Evolutionary conservation across 441 rosid species (phyloP), one percentile per base, ranked within the genome.

Genomic region (Populus hybrid): DNA sequence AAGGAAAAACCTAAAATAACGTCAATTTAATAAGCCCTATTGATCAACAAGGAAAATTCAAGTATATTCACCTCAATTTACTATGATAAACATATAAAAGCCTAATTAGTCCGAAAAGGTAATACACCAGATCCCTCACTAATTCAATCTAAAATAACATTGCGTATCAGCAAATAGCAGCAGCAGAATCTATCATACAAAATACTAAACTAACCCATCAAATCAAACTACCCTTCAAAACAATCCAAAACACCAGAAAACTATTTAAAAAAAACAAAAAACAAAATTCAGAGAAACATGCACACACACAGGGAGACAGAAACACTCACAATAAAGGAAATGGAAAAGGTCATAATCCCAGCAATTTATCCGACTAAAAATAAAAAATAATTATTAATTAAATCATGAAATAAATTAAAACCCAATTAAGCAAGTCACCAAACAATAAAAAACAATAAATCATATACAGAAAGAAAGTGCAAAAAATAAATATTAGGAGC

Each of bases 71-170:
- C 26, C 26, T 24, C 26, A 24, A 24, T 24, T 24, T 24, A 24
- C 26, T 24, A 24, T 24, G 26, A 24, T 24, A 24, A 24, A 24
- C 26, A 24, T 24, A 24, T 24, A 24, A 24, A 24, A 24, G 26
- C 26, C 26, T 24, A 24, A 24, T 24, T 24, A 24, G 26, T 24
- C 26, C 26, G 26, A 24, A 24, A 24, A 82, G 69, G 61, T 69
- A 81, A 82, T 74, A 69, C 24, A 81, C 77, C 81, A 84, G 87
- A 87, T 88, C 89, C 81, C 79, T 75, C 14, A 40, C 18, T 61
- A 78, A 66, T 64, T 63, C 79, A 80, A 71, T 73, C 77, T 50
- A 77, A 77, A 69, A 34, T 72, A 64, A 59, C 50, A 63, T 24
- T 65, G 40, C 34, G 78, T 74, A 73, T 75, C 21, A 67, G 80